Conservation (phyloP, 2,329 filamentous ascomycete genomes). For the Fusarium kyushuense region DNA sequence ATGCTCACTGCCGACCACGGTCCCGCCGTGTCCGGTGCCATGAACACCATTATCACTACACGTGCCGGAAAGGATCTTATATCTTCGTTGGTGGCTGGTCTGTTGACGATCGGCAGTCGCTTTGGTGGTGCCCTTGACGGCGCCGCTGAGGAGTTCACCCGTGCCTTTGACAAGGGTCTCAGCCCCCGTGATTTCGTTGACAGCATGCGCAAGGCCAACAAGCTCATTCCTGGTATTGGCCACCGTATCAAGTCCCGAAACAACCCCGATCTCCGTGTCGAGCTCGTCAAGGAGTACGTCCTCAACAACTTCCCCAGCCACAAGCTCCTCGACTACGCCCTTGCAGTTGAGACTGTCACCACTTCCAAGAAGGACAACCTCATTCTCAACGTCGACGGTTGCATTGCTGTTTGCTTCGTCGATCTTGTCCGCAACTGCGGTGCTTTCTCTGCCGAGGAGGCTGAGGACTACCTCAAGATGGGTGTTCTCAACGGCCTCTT, state of each 20-base stretch:
- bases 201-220: conserved; percentile 99
- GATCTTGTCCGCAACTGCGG: conserved; percentile 98
- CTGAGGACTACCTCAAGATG: conserved; percentile 99
- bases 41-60: conserved; percentile 99
- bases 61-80: conserved; percentile 99
- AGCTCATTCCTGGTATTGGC: conserved; percentile 98
- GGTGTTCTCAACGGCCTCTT: conserved; percentile 99
- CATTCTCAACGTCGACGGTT: conserved; percentile 98
- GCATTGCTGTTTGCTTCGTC: conserved; percentile 98
- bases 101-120: conserved; percentile 97
- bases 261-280: conserved; percentile 99
- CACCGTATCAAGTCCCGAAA: conserved; percentile 99
- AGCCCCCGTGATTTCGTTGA: conserved; percentile 99
- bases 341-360: conserved; percentile 97
- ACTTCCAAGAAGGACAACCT: conserved; percentile 99
- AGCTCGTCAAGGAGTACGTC: conserved; percentile 99
- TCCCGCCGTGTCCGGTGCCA: conserved; percentile 97
- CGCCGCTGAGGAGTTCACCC: conserved; percentile 97
- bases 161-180: conserved; percentile 97
- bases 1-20: conserved; percentile 99
- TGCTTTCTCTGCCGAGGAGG: conserved; percentile 95
- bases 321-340: conserved; percentile 98
- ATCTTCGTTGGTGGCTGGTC: conserved; percentile 97
- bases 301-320: conserved; percentile 96
- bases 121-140: conserved; percentile 99